Evolutionary conservation across 371 early-diverging fungal species (phyloP), one percentile per base, ranked within the genome.

Genomic region (Choanephora cucurbitarum): DNA sequence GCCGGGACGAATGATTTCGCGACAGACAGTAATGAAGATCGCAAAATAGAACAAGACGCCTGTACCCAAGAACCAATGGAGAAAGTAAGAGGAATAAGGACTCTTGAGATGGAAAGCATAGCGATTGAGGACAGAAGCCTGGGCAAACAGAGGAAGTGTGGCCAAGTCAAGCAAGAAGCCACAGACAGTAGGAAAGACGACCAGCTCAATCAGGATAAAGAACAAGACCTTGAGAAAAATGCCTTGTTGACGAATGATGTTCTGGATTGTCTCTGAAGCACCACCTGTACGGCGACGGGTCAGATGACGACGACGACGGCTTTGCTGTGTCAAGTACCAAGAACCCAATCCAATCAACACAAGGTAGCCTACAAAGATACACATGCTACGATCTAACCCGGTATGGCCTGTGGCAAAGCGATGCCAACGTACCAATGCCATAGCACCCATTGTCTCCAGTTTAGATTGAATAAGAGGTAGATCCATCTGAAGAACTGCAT

Each of bases 41-140:
- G 97, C 90, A 74, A 97, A 91, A 55, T 91, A 86, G 65, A 92
- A 92, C 92, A 96, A 91, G 57, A 94, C 95, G 11, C 85, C 82
- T 1, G 97, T 94, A 0, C 98, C 98, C 5, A 87, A 62, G 54
- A 96, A 84, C 98, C 95, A 96, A 66, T 95, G 94, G 50, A 92
- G 64, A 56, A 93, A 87, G 34, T 77, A 70, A 8, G 85, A 82
- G 13, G 88, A 86, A 61, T 89, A 84, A 1, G 92, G 91, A 22
- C 84, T 81, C 33, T 72, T 70, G 8, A 60, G 44, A 62, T 82
- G 75, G 58, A 88, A 91, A 1, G 67, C 77, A 50, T 74, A 71
- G 7, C 93, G 87, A 3, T 81, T 56, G 0, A 58, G 53, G 9
- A 91, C 44, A 0, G 91, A 81, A 3, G 86, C 82, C 19, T 79